These are phyloP conservation scores for Populus tremula DNA, from an alignment of 345 rosid genomes.

Conservation along the genomic window DNA sequence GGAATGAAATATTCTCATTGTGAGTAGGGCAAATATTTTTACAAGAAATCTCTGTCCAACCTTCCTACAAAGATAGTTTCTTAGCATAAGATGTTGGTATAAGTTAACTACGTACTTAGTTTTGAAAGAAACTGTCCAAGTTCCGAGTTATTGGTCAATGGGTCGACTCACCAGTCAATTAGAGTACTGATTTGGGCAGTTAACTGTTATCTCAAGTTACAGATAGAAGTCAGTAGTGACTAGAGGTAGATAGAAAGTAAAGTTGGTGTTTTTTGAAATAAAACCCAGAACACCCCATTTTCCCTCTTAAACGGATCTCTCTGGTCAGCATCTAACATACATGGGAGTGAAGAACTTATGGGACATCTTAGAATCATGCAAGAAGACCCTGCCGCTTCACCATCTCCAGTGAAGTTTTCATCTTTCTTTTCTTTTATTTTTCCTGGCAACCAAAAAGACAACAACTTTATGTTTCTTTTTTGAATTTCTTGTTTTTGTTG, in stretches of 20 bases:
- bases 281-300: no score
- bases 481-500: not conserved
- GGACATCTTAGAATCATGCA: slow-evolving; percentile 87
- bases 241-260: not conserved
- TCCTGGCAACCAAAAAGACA: not conserved
- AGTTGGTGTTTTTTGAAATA: not conserved
- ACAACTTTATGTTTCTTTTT: not conserved
- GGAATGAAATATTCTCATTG: no score
- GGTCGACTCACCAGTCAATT: not conserved
- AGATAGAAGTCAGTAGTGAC: not conserved
- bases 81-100: not conserved
- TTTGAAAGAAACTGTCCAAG: not conserved
- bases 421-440: not conserved
- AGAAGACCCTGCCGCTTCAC: slow-evolving; percentile 78
- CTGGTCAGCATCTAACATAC: not conserved
- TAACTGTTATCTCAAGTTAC: not conserved
- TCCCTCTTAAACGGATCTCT: not conserved
- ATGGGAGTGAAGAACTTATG: slow-evolving; percentile 93
- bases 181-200: not conserved
- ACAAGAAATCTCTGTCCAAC: no score
- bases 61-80: no score
- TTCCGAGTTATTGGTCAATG: not conserved
- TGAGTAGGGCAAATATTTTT: no score
- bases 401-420: slow-evolving; percentile 57
- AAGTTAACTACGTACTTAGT: not conserved